phyloP scores from a whole-genome alignment of 1,284 basidiomycete species.

The Coniferiporia sulphurascens region DNA sequence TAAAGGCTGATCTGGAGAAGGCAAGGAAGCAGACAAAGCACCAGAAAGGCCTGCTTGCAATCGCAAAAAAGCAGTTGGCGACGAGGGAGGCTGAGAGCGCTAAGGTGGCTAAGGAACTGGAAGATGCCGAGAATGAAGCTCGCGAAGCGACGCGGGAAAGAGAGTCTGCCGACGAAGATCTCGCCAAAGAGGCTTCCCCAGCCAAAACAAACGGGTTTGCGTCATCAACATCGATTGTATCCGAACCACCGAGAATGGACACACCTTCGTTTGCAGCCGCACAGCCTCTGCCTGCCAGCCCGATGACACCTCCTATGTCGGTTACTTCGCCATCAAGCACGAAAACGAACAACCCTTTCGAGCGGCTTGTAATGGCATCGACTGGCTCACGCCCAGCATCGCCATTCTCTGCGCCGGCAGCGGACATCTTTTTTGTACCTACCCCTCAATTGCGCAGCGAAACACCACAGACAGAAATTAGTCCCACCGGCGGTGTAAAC shows the following conservation, averaged over 20 bases:
- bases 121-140: conserved; percentile 57
- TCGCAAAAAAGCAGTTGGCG: conserved; percentile 90
- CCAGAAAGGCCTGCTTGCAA: conserved; percentile 92
- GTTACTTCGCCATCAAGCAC: conserved; percentile 35
- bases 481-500: conserved; percentile 5
- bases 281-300: conserved; percentile 66
- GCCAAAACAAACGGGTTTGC: conserved; percentile 16
- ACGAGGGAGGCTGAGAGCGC: conserved; percentile 78
- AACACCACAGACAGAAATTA: neutral
- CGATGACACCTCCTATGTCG: conserved; percentile 40
- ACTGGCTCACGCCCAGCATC: conserved; percentile 49
- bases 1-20: conserved; percentile 83
- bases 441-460: conserved; percentile 22
- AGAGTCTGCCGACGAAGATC: conserved; percentile 48
- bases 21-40: conserved; percentile 91
- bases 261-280: conserved; percentile 58
- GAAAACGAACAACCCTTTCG: conserved; percentile 94
- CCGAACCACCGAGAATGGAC: conserved; percentile 31
- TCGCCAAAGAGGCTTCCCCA: conserved; percentile 32
- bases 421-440: conserved; percentile 36
- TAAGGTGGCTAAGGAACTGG: conserved; percentile 68
- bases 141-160: conserved; percentile 50
- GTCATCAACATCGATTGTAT: conserved; percentile 21
- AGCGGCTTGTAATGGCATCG: conserved; percentile 54
- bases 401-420: conserved; percentile 42